These are phyloP conservation scores for Candida stauntonica DNA, from an alignment of 805 yeast species.

Conservation along the genomic window DNA sequence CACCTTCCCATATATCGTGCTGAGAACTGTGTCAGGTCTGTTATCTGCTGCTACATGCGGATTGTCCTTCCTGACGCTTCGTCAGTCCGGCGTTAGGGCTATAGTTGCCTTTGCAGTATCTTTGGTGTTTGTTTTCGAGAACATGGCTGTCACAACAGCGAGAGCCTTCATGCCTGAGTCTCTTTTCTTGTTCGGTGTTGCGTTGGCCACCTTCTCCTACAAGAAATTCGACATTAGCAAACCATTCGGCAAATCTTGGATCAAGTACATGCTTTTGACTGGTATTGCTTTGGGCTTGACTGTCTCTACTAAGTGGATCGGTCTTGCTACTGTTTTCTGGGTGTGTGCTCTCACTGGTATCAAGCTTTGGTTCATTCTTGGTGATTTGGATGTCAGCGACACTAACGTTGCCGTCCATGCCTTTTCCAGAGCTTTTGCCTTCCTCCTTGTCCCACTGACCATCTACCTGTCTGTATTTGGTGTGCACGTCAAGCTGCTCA, in stretches of 20 bases:
- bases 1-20: constrained; percentile 43
- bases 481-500: constrained; percentile 47
- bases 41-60: constrained; percentile 51
- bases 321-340: constrained; percentile 66
- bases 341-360: constrained; percentile 41
- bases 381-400: constrained; percentile 54
- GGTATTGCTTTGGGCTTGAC: constrained; percentile 51
- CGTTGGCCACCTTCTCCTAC: constrained; percentile 48
- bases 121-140: constrained; percentile 53
- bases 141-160: constrained; percentile 53
- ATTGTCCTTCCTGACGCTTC: constrained; percentile 49
- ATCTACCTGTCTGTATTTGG: constrained; percentile 56
- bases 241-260: constrained; percentile 51
- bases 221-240: constrained; percentile 42
- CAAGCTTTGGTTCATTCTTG: constrained; percentile 60
- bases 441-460: constrained; percentile 50
- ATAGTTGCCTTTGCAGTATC: constrained; percentile 47
- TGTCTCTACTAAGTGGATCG: constrained; percentile 66
- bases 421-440: constrained; percentile 34
- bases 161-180: constrained; percentile 47
- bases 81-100: constrained; percentile 51
- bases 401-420: constrained; percentile 37
- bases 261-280: constrained; percentile 40
- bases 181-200: constrained; percentile 40
- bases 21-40: constrained; percentile 55